Base-by-base conservation (phyloP, 192 early-diverging fungal genomes). In the Lobulomyces angularis region DNA sequence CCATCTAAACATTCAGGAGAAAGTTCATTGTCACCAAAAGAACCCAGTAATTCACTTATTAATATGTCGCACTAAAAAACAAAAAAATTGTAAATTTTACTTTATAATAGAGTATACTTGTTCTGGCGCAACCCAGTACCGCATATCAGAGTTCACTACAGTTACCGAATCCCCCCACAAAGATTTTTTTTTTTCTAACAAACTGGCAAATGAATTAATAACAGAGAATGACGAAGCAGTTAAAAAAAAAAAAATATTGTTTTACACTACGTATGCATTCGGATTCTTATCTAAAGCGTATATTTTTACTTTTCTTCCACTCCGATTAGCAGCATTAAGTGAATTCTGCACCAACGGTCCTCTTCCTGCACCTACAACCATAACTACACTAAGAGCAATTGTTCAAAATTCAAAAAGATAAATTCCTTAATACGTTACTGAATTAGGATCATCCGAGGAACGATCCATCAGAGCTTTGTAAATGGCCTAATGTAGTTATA, bases 1-100 rank as follows among this genome's bases (percentile, higher is more conserved):
- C 82, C 88, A 60, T 89, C 86, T 14, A 99, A 66, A 49, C 90
- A 99, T 58, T 99, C 95, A 6, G 95, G 95, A n/a, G 95, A 90
- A 12, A 99, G 75, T 55, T 99, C 92, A 60, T 99, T 99, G 61
- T 99, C 61, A 37, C 92, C 95, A 70, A 99, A 87, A 1, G 91
- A 93, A 5, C 95, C 95, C 25, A 99, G 64, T 17, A 99, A 71
- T 62, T 99, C 95, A 45, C 84, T 88, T 8, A 97, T 84, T 20
- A 99, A 55, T 43, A 99, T 88, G 61, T 99, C 90, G 8, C 76
- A 76, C 61, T 81, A 32, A 25, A 0, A 42, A 60, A 28, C 48
- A 59, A 20, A 22, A 44, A 25, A 4, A 43, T 25, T 9, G 12
- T 27, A 24, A 9, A 19, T 30, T 8, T 38, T 65, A 69, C 71